Base-by-base conservation (phyloP, 805 yeast genomes). In the Metahyphopichia silvanorum region DNA sequence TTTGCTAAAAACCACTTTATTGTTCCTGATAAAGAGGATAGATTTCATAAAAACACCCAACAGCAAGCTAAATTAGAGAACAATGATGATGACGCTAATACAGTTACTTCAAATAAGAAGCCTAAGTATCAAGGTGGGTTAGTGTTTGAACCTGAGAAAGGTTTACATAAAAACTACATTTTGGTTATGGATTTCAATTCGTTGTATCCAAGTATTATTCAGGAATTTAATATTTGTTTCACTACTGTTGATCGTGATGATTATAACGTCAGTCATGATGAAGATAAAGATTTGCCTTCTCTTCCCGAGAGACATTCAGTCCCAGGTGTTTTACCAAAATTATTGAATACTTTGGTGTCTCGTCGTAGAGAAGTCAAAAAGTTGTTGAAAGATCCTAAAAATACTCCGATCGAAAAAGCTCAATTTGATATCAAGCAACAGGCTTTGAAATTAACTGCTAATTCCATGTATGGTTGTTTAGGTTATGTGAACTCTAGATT, bases 381-480 rank as follows among this genome's bases (percentile, higher is more conserved):
- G 45, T 62, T 87, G 22, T 73, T 93, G 72, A 88, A 87, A 47
- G 81, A 79, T 43, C 82, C 89, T 21, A 71, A 74, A 27, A 76
- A 80, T 15, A 69, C 80, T 0, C 67, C 78, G 0, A 61, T 68
- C 33, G 88, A 86, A 53, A 76, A 62, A 35, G 82, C 86, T 0
- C 96, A 91, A 52, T 87, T 83, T 69, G 98, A 93, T 57, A 88
- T 89, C 52, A 86, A 89, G 52, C 98, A 93, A 60, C 94, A 84
- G 56, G 98, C 98, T 0, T 74, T 93, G 55, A 93, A 93, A 57
- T 71, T 93, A 54, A 94, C 98, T 2, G 98, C 98, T 18, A 93
- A 93, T 61, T 93, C 98, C n/a, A 91, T 93, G 97, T 93, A 93
- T 63, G 98, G 98, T 53, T 93, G 98, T 74, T 73, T 93, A 48